Evolutionary conservation across 495 filamentous ascomycete genomes (phyloP).

Genomic region (Daldinia loculata): DNA sequence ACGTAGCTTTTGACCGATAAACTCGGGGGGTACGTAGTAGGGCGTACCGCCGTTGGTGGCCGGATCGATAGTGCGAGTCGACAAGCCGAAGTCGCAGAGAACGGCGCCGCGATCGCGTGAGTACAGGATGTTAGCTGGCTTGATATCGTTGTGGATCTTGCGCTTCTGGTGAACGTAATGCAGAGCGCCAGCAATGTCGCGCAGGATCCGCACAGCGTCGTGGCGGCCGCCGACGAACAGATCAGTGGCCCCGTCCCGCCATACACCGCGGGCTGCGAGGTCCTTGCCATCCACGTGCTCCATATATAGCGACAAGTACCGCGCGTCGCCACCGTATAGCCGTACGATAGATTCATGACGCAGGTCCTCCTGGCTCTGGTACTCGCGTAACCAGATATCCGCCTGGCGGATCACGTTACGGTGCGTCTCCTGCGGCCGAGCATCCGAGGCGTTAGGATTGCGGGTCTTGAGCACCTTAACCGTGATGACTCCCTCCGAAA

Average conservation of each 20-base stretch:
- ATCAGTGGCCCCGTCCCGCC: conserved; percentile 52
- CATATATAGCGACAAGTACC: conserved; percentile 61
- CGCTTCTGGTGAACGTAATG: conserved; percentile 57
- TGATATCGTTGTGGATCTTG: conserved; percentile 61
- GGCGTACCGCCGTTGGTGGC: conserved; percentile 58
- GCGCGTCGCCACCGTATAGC: conserved; percentile 58
- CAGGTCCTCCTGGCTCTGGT: conserved; percentile 56
- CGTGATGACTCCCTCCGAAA: conserved; percentile 56
- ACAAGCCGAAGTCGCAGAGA: conserved; percentile 59
- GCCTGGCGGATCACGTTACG: conserved; percentile 60
- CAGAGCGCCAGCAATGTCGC: conserved; percentile 55
- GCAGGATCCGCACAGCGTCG: conserved; percentile 56
- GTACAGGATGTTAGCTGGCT: conserved; percentile 62
- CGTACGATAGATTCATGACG: conserved; percentile 59
- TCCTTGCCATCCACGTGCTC: conserved; percentile 60
- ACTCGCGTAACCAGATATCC: conserved; percentile 60
- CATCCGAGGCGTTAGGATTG: conserved; percentile 40
- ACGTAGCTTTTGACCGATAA: conserved; percentile 57
- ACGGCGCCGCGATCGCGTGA: conserved; percentile 60
- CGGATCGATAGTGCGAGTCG: conserved; percentile 50
- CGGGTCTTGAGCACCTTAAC: conserved; percentile 61
- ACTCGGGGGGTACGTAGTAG: conserved; percentile 61
- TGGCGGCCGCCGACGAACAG: conserved; percentile 51
- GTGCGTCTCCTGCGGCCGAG: conserved; percentile 50
- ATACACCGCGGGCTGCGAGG: conserved; percentile 50